Evolutionary conservation across 805 yeast species (phyloP), one percentile per base, ranked within the genome.

Genomic region (Priceomyces carsonii): DNA sequence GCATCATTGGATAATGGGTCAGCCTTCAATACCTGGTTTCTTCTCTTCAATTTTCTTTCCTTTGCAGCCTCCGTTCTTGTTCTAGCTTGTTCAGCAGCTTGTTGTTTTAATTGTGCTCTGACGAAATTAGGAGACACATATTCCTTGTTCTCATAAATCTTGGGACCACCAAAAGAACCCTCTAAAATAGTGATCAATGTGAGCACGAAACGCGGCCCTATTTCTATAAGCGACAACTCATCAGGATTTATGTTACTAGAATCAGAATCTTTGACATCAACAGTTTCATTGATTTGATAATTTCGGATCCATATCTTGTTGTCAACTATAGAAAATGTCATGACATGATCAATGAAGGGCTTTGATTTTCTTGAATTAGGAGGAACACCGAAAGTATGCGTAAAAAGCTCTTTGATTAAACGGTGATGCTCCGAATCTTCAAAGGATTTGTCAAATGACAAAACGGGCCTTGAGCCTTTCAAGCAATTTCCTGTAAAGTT

Each of bases 111-210:
- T 70, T 90, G 96, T 8, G 99, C 87, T 71, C 99, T 85, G 25
- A 84, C 91, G 41, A 85, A 80, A 72, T 93, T 93, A 46, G 99
- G 99, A 41, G 96, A 86, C 31, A 93, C 96, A 63, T 86, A 93
- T 64, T 91, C 93, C 71, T 87, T 90, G 71, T 93, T 93, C 57
- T 93, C 98, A 65, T 87, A 93, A 47, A 93, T 89, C 74, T 90
- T 88, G 45, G 98, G 96, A 14, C 99, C 99, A 38, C 96, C 91
- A 53, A 93, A 93, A 1, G 97, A 88, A 32, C 99, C 99, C 69
- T 93, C 98, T 45, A 91, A 73, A 35, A 93, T 80, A 40, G 95
- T 82, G 48, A 93, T 90, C 44, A 84, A 81, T 3, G 98, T 91
- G 69, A 93, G 73, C 21, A 93, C 98, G 47, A 89, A 83, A 61